Conservation (phyloP, 2,329 filamentous ascomycete genomes). For the Aspergillus bombycis region DNA sequence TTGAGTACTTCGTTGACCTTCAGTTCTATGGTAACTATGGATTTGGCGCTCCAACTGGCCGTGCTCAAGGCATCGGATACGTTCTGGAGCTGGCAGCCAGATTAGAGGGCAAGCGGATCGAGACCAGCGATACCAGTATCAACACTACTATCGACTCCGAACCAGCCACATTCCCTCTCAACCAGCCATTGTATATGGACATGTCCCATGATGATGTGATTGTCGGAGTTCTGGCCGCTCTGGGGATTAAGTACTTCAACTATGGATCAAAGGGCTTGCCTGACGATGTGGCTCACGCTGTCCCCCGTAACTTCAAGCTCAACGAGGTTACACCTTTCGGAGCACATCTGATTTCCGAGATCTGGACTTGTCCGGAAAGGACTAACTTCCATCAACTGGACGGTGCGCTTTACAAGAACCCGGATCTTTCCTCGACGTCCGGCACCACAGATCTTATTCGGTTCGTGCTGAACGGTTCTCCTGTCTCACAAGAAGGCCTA, state of each 20-base stretch:
- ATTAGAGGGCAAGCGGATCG: constrained; percentile 52
- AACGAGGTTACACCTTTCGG: constrained; percentile 59
- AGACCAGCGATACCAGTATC: constrained; percentile 54
- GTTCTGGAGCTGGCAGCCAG: constrained; percentile 56
- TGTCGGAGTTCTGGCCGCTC: constrained; percentile 53
- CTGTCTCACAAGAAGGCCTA: constrained; percentile 33
- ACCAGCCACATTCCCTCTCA: constrained; percentile 50
- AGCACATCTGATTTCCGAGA: constrained; percentile 58
- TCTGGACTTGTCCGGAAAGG: constrained; percentile 53
- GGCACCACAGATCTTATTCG: constrained; percentile 32
- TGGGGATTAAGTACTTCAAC: constrained; percentile 58
- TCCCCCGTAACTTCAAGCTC: constrained; percentile 53
- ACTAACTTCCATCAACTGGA: constrained; percentile 38
- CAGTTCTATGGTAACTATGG: constrained; percentile 52
- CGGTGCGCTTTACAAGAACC: constrained; percentile 39
- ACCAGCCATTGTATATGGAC: constrained; percentile 55
- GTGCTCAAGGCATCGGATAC: constrained; percentile 57
- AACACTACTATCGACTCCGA: constrained; percentile 55
- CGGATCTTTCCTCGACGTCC: constrained; percentile 16
- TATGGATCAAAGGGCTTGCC: constrained; percentile 32
- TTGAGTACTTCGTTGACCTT: constrained; percentile 57
- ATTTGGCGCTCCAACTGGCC: constrained; percentile 53
- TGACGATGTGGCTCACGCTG: constrained; percentile 38
- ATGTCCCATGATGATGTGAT: constrained; percentile 60
- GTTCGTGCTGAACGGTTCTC: constrained; percentile 35